Base-by-base conservation (phyloP, 2,329 filamentous ascomycete genomes). In the Davidsoniella neocaledoniae region DNA sequence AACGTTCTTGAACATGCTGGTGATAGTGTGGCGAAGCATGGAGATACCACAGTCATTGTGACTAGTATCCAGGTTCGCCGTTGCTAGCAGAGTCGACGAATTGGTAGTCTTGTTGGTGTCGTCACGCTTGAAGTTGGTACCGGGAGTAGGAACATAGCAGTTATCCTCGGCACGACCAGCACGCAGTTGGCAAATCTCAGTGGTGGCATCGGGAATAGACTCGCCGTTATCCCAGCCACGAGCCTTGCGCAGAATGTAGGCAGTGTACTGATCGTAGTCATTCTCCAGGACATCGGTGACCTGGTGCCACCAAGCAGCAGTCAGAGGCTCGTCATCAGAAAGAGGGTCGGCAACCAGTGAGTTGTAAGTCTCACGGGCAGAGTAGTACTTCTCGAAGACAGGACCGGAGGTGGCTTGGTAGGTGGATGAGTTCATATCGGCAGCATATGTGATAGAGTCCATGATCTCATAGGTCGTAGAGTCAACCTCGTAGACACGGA, bases 301-400 rank as follows among this genome's bases (percentile, higher is more conserved):
- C 54, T 72, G 68, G 58, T 77, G 74, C 74, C 75, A 79, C 59
- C 77, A 77, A 1, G 68, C 68, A 0, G 74, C 69, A 1, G 70
- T 73, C 33, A 80, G 66, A 55, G 78, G 60, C 3, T 64, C 63
- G 40, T 62, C 55, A 9, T 59, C 60, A 12, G 53, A 49, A 1
- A 69, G 55, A 1, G 69, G 65, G 37, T 71, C 67, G 26, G 53
- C 57, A 12, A 72, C 59, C 1, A 68, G 60, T 0, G 65, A 55
- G 5, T 72, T 73, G 56, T 78, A 78, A 6, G 65, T 62, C 48
- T 69, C 68, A 57, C 71, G 73, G 29, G 72, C 74, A 2, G 72
- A 74, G 60, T 78, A 78, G 58, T 73, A 71, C 47, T 69, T 68
- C 5, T 61, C 63, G 73, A 73, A 79, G n/a, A 63, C 58, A 2